Percentiles rank a stretch among this genome's conserved stretches.
phyloP scores from a whole-genome alignment of 2,329 filamentous ascomycete genomes.

The Penicillium freii region DNA sequence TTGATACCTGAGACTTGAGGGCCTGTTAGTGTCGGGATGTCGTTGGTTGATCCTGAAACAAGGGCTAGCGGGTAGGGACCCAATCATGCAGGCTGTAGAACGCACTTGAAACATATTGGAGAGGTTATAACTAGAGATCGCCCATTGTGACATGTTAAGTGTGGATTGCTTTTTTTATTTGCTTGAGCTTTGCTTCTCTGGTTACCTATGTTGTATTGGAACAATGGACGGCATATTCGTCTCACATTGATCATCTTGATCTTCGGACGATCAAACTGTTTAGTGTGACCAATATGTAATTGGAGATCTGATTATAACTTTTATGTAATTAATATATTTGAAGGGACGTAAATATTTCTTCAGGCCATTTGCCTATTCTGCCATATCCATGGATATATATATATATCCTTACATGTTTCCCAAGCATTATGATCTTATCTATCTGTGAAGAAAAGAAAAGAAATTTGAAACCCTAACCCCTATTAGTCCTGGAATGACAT shows the following conservation, averaged over 20 bases:
- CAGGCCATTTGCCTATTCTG: background rate
- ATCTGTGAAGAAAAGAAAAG: background rate
- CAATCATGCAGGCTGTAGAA: conserved; percentile 14
- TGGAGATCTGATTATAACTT: background rate
- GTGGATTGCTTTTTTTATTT: background rate
- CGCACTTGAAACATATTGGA: conserved; percentile 15
- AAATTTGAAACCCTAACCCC: background rate
- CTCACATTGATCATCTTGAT: conserved; percentile 7
- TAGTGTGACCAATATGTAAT: background rate
- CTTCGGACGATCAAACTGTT: background rate
- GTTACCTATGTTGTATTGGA: background rate
- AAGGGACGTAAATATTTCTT: background rate
- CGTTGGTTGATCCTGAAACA: conserved; percentile 20
- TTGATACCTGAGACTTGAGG: conserved; percentile 11
- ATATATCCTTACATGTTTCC: background rate
- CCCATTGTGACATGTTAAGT: background rate
- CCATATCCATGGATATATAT: background rate
- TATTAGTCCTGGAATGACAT: background rate
- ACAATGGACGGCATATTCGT: background rate
- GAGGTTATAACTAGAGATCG: background rate
- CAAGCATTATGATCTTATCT: too few species aligned
- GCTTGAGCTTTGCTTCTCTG: background rate
- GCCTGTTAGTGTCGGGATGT: background rate
- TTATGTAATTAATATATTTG: background rate
- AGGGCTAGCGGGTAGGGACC: conserved; percentile 13